These are phyloP conservation scores for Linum lewisii DNA, from an alignment of 345 rosid species.

Conservation along the genomic window DNA sequence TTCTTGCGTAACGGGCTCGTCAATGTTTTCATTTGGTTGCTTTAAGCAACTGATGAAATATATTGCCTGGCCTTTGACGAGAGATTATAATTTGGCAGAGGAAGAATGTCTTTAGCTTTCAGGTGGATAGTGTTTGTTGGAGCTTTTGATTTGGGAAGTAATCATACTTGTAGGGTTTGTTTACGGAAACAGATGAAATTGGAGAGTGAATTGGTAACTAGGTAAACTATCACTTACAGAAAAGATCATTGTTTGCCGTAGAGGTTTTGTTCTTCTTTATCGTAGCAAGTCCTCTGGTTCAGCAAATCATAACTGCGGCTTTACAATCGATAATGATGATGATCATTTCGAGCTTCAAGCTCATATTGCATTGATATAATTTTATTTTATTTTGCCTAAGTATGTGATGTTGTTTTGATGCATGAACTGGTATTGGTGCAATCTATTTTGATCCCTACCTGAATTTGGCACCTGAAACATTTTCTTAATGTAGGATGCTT, in stretches of 20 bases:
- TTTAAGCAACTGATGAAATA: too few relatives aligned
- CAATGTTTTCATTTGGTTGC: background rate
- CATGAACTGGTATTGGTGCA: background rate
- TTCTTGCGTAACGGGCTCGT: background rate
- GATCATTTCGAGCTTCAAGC: background rate
- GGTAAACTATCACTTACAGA: too few relatives aligned
- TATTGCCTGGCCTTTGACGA: background rate
- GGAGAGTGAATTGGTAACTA: background rate
- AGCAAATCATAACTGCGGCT: too few relatives aligned
- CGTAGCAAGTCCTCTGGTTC: background rate
- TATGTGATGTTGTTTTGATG: background rate
- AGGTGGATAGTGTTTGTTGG: too few relatives aligned
- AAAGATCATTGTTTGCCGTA: too few relatives aligned
- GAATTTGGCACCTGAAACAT: background rate
- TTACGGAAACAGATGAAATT: background rate
- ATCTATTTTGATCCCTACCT: background rate
- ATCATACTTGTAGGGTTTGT: background rate
- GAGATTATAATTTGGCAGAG: background rate
- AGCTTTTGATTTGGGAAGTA: background rate
- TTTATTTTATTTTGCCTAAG: too few relatives aligned
- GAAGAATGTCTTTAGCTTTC: background rate
- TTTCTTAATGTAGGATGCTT: slow-evolving; percentile 29
- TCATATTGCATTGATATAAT: background rate
- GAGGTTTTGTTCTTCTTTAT: background rate
- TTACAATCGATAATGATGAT: background rate